Evolutionary conservation across 1,139 yeast species (phyloP).

Genomic region (Taiozyma sp.): DNA sequence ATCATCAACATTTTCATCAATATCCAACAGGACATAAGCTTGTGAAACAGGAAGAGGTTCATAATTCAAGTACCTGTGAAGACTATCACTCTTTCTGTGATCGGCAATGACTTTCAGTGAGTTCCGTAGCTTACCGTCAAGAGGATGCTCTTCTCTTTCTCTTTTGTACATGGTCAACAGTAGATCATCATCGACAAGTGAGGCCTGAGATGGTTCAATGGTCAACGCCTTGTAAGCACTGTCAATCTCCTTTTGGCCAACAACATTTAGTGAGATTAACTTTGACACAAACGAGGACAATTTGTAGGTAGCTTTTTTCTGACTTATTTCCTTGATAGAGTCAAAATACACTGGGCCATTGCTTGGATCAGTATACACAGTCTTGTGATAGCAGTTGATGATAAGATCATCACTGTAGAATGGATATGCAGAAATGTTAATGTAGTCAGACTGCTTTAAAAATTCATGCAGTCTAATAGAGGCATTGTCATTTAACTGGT

Average conservation of each 20-base stretch:
- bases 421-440: slow-evolving; percentile 55
- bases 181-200: slow-evolving; percentile 36
- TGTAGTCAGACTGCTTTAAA: slow-evolving; percentile 28
- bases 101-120: slow-evolving; percentile 41
- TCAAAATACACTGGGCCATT: slow-evolving; percentile 66
- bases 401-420: slow-evolving; percentile 60
- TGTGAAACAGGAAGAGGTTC: slow-evolving; percentile 52
- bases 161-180: slow-evolving; percentile 44
- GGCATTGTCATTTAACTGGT: slow-evolving; percentile 39
- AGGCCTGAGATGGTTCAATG: slow-evolving; percentile 31
- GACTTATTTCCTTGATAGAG: slow-evolving; percentile 47
- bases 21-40: slow-evolving; percentile 60
- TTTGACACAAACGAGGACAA: slow-evolving; percentile 50
- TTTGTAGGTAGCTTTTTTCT: slow-evolving; percentile 39
- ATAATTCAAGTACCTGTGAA: slow-evolving; percentile 43
- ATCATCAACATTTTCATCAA: slow-evolving; percentile 67
- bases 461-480: slow-evolving; percentile 25
- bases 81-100: slow-evolving; percentile 37
- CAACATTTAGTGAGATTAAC: slow-evolving; percentile 49
- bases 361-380: slow-evolving; percentile 46
- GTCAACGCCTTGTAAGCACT: slow-evolving; percentile 53
- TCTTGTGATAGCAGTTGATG: slow-evolving; percentile 55
- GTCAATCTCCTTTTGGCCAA: slow-evolving; percentile 58
- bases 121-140: slow-evolving; percentile 31
- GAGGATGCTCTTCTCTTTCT: slow-evolving; percentile 33